These are phyloP conservation scores for Calendula officinalis DNA, from an alignment of 129 eudicot species.

Conservation along the genomic window DNA sequence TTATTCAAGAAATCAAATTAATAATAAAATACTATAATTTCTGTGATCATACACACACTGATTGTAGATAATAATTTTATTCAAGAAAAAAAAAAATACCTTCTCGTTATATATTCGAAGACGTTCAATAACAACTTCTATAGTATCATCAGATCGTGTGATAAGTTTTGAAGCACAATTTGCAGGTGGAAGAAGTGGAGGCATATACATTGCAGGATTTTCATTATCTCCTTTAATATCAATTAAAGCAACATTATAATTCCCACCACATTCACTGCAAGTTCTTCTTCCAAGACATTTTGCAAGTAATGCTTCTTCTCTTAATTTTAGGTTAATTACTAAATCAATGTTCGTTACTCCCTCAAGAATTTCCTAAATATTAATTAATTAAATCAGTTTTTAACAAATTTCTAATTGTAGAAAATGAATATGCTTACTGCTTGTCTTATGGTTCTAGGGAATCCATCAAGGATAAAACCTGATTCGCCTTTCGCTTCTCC, in stretches of 20 bases:
- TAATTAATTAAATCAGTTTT: slow-evolving; percentile 1
- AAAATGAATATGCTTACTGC: slow-evolving; percentile 51
- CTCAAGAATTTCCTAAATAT: slow-evolving; percentile 75
- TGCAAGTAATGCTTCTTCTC: slow-evolving; percentile 80
- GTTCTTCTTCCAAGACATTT: slow-evolving; percentile 94
- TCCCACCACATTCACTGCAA: slow-evolving; percentile 87
- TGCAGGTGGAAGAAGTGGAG: slow-evolving; percentile 92
- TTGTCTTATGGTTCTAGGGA: slow-evolving; percentile 88
- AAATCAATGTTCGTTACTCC: slow-evolving; percentile 80
- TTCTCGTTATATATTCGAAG: slow-evolving; percentile 66
- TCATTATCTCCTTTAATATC: slow-evolving; percentile 68
- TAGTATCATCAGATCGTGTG: slow-evolving; percentile 76
- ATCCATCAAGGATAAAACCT: slow-evolving; percentile 93
- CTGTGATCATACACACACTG: no score
- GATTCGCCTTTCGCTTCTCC: slow-evolving; percentile 76
- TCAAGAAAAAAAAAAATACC: no score
- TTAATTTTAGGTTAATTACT: slow-evolving; percentile 83
- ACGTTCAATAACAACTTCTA: slow-evolving; percentile 77
- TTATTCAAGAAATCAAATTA: no score
- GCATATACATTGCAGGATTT: slow-evolving; percentile 69
- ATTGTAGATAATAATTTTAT: no score
- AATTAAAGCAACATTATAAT: slow-evolving; percentile 80
- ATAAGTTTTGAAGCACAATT: slow-evolving; percentile 72
- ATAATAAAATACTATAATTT: no score
- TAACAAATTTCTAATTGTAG: background rate